phyloP scores from a whole-genome alignment of 2,329 filamentous ascomycete species.

The Nakataea oryzae region DNA sequence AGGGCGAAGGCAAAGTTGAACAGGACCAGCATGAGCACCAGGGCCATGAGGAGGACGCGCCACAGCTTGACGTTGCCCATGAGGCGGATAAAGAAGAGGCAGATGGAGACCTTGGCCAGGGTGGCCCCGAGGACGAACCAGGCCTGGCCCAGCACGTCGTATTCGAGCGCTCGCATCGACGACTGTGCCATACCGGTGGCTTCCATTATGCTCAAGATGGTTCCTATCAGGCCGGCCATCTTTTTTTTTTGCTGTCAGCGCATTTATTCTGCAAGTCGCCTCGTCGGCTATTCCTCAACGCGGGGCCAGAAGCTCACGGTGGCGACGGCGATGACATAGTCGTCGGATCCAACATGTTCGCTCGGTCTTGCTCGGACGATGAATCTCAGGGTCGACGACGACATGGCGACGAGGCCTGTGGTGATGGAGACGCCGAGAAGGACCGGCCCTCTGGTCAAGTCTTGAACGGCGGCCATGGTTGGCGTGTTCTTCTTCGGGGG shows the following conservation, averaged over 20 bases:
- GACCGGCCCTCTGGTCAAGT: conserved; percentile 21
- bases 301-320: conserved; percentile 15
- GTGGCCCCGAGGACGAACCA: conserved; percentile 24
- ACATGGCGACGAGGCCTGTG: conserved; percentile 20
- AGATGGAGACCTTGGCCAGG: conserved; percentile 25
- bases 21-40: conserved; percentile 20
- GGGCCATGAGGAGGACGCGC: conserved; percentile 17
- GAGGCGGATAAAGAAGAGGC: conserved; percentile 22
- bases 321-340: conserved; percentile 21
- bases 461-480: conserved; percentile 13
- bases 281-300: too few relatives aligned
- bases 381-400: conserved; percentile 21
- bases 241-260: conserved; percentile 5
- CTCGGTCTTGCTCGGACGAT: conserved; percentile 16
- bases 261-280: too few relatives aligned
- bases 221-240: conserved; percentile 21
- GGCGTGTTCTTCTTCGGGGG: not conserved
- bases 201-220: conserved; percentile 23
- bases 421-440: conserved; percentile 23
- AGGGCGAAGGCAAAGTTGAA: conserved; percentile 21
- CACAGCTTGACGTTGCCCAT: conserved; percentile 17
- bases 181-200: conserved; percentile 14
- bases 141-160: conserved; percentile 23
- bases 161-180: conserved; percentile 17
- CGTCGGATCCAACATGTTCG: conserved; percentile 18